phyloP scores from a whole-genome alignment of 192 early-diverging fungal genomes.

The Chytriomyces sp. region DNA sequence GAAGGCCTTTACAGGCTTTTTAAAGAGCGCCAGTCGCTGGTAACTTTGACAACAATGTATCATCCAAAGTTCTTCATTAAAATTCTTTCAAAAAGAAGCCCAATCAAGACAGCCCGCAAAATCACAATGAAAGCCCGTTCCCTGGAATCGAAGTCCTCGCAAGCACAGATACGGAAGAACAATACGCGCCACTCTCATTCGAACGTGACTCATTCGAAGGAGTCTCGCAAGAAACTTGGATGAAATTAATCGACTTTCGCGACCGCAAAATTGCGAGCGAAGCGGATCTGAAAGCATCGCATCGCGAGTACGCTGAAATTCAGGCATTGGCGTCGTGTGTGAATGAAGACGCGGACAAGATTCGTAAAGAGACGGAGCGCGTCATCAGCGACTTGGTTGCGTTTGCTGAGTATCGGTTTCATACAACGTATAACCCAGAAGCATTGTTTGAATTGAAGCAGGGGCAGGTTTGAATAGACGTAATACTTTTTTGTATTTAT shows the following conservation, averaged over 20 bases:
- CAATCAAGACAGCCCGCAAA: constrained; percentile 16
- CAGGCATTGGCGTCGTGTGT: constrained; percentile 52
- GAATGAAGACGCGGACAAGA: constrained; percentile 52
- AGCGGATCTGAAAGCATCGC: constrained; percentile 40
- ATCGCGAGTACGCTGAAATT: constrained; percentile 40
- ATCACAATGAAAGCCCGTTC: constrained; percentile 22
- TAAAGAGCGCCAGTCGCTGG: constrained; percentile 45
- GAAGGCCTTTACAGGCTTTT: constrained; percentile 54
- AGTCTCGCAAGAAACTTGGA: constrained; percentile 50
- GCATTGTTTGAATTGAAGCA: constrained; percentile 63
- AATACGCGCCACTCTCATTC: constrained; percentile 28
- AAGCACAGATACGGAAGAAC: constrained; percentile 29
- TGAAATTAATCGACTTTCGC: constrained; percentile 56
- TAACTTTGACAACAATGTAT: neutral
- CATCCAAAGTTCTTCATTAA: neutral
- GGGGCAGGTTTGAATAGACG: constrained; percentile 48
- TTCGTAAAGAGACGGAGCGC: constrained; percentile 53
- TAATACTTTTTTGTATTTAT: neutral
- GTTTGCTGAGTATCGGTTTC: constrained; percentile 61
- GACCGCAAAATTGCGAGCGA: constrained; percentile 55
- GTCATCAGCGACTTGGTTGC: constrained; percentile 48
- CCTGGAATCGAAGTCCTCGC: constrained; percentile 9
- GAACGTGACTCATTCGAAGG: constrained; percentile 55
- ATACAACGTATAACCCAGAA: constrained; percentile 61
- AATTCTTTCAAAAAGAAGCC: constrained; percentile 14